Evolutionary conservation across 2,329 filamentous ascomycete species (phyloP).

Genomic region (Cyphellophora europaea): DNA sequence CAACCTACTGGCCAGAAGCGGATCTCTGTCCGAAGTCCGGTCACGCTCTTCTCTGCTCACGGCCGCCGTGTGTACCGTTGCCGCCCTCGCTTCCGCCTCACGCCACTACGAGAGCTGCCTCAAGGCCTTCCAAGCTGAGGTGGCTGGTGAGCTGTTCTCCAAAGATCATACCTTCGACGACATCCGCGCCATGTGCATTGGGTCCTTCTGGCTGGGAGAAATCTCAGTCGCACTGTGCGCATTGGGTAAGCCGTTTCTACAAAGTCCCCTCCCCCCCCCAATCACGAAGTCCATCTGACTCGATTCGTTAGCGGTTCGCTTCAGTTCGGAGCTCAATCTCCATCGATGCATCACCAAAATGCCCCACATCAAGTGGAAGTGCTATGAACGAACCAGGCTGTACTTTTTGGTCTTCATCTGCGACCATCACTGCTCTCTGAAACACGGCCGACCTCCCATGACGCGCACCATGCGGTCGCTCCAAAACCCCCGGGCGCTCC

Average conservation of each 20-base stretch:
- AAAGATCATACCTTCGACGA: conserved; percentile 31
- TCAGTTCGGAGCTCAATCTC: conserved; percentile 48
- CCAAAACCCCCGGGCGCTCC: conserved; percentile 48
- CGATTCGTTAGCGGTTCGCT: conserved; percentile 41
- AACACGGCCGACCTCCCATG: conserved; percentile 49
- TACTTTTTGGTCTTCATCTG: conserved; percentile 33
- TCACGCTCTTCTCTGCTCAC: conserved; percentile 46
- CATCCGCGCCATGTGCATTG: conserved; percentile 51
- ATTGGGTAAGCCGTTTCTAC: conserved; percentile 5
- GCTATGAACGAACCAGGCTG: conserved; percentile 40
- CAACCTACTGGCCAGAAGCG: conserved; percentile 44
- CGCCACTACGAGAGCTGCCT: neutral
- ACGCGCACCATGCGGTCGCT: conserved; percentile 46
- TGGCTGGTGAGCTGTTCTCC: conserved; percentile 41
- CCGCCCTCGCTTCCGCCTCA: conserved; percentile 49
- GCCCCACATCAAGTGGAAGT: conserved; percentile 10
- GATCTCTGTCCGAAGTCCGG: conserved; percentile 42
- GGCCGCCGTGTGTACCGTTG: conserved; percentile 46
- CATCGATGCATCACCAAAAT: conserved; percentile 42
- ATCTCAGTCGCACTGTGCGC: conserved; percentile 53
- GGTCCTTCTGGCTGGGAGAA: conserved; percentile 54
- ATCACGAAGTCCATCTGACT: too few species aligned
- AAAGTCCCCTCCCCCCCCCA: too few species aligned
- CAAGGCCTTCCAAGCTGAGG: conserved; percentile 14
- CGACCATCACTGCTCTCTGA: conserved; percentile 57